Evolutionary conservation across 805 yeast species (phyloP), one percentile per base, ranked within the genome.

Genomic region (Kuraishia borneana): DNA sequence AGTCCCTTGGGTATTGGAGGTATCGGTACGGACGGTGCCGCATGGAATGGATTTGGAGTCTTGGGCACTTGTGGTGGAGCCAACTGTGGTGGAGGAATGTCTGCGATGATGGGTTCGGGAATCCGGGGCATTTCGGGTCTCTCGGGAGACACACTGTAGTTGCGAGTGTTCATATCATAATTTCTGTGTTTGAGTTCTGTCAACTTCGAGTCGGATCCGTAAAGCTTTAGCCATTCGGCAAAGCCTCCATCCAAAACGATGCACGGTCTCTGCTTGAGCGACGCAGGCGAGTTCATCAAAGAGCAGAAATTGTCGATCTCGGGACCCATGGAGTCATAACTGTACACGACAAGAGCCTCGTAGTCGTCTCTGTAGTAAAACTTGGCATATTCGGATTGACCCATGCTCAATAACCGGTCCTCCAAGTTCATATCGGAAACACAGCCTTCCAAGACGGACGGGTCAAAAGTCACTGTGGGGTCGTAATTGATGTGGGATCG

Each of bases 211-310:
- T 53, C 42, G n/a, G 52, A 46, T 7, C 51, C 53, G 7, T 52
- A 50, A 7, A 48, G 49, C 26, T 51, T 50, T 13, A 51, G 42
- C 73, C 73, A 67, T 30, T 63, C 58, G 26, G 59, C 61, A 37
- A 57, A 62, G 2, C 73, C 73, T 18, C 74, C 74, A 16, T 58
- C 44, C 19, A 69, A 40, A 23, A 46, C 40, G 21, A 53, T 53
- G 16, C 60, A 60, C 3, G 44, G 37, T 21, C 43, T 38, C 19
- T 39, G 40, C 10, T 18, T 28, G 9, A 14, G n/a, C 5, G 33
- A 21, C 8, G 40, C 34, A 2, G 43, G 42, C 4, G 32, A 33
- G 12, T 23, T 14, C 39, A 48, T 31, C 8, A 45, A 39, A 17
- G 32, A 32, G 18, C 38, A 42, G 6, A 59, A 48, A 9, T 51